phyloP scores from a whole-genome alignment of 2,329 filamentous ascomycete genomes.

The Fusarium sp. region DNA sequence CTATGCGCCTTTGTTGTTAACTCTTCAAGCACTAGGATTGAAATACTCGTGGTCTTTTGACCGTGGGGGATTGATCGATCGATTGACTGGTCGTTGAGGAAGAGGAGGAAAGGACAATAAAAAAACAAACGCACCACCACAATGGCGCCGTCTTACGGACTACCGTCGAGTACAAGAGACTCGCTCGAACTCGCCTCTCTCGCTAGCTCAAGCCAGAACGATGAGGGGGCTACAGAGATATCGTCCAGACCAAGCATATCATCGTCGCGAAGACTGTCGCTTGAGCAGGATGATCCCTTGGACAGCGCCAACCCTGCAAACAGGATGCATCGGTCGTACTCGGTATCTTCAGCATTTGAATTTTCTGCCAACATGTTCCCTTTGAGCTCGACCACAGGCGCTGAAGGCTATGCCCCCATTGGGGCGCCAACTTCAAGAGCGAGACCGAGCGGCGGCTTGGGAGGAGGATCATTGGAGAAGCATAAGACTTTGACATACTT shows the following conservation, averaged over 20 bases:
- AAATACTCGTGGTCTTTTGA: conserved; percentile 29
- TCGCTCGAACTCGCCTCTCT: conserved; percentile 96
- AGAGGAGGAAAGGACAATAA: conserved; percentile 20
- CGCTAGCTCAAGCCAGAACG: conserved; percentile 79
- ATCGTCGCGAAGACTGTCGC: conserved; percentile 91
- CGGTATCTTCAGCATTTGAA: conserved; percentile 93
- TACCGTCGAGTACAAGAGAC: conserved; percentile 75
- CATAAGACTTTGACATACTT: conserved; percentile 96
- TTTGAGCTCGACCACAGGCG: conserved; percentile 81
- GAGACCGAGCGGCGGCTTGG: conserved; percentile 63
- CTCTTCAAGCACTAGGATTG: conserved; percentile 22
- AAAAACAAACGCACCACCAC: conserved; percentile 48
- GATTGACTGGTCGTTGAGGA: conserved; percentile 17
- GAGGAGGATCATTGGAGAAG: conserved; percentile 89
- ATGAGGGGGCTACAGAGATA: conserved; percentile 71
- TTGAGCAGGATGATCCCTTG: conserved; percentile 84
- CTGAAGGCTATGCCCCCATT: conserved; percentile 84
- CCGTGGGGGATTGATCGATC: conserved; percentile 5
- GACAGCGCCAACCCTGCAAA: conserved; percentile 66
- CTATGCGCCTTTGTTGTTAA: conserved; percentile 49
- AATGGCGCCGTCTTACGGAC: conserved; percentile 58
- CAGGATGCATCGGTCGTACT: conserved; percentile 77
- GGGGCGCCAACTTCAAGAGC: conserved; percentile 77
- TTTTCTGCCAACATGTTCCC: conserved; percentile 95
- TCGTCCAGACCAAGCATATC: conserved; percentile 87